Percentiles rank a stretch among this genome's conserved stretches.
Evolutionary conservation across 345 rosid species (phyloP).

Genomic region (Populus alba): DNA sequence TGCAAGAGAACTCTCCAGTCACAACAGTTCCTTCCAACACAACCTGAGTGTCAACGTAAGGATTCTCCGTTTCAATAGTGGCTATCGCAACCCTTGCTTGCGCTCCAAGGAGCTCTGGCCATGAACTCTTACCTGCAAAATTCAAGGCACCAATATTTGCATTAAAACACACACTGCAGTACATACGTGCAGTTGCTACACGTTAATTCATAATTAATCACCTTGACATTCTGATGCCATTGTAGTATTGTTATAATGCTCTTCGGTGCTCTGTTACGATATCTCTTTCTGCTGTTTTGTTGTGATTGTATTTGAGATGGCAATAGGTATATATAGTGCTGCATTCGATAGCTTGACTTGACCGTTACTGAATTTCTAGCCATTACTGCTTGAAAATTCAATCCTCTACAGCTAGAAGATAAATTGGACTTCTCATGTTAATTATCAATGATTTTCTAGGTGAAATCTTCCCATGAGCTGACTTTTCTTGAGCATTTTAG

Average conservation of each 20-base stretch:
- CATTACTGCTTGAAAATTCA: neutral
- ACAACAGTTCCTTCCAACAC: conserved; percentile 18
- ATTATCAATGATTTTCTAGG: neutral
- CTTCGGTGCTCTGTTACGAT: neutral
- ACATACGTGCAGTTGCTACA: neutral
- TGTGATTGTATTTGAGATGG: neutral
- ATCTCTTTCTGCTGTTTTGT: neutral
- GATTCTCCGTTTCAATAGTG: conserved; percentile 25
- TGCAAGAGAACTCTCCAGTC: conserved; percentile 22
- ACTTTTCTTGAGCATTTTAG: too few relatives aligned
- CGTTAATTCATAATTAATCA: neutral
- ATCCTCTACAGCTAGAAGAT: neutral
- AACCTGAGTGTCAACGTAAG: conserved; percentile 19
- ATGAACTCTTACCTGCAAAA: conserved; percentile 29
- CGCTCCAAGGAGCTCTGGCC: conserved; percentile 38
- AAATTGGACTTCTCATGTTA: neutral
- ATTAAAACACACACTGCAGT: neutral
- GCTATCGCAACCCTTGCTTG: conserved; percentile 19
- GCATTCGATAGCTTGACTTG: neutral
- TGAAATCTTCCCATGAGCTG: too few relatives aligned
- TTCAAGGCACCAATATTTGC: neutral
- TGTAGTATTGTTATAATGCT: too few relatives aligned
- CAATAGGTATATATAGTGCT: neutral
- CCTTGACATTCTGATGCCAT: neutral
- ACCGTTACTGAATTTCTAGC: neutral